Evolutionary conservation across 78 protist species (phyloP).

Genomic region (Blattamonas nauphoetae): DNA sequence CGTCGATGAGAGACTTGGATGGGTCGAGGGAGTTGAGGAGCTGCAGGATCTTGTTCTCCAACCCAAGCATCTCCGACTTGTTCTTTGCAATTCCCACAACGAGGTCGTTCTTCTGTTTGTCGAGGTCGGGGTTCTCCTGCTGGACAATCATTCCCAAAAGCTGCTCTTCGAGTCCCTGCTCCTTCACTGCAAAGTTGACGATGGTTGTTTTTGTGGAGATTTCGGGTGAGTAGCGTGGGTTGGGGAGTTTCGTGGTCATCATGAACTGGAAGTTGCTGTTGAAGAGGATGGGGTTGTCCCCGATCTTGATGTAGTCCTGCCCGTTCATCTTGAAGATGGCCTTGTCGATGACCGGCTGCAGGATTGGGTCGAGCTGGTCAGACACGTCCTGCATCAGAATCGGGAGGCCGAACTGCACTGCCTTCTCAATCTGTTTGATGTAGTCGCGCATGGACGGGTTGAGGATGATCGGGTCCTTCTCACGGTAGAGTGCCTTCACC

Average conservation of each 20-base stretch:
- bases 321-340: neutral
- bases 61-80: conserved; percentile 40
- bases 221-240: conserved; percentile 79
- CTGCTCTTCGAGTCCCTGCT: conserved; percentile 77
- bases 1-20: conserved; percentile 52
- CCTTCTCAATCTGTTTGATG: conserved; percentile 49
- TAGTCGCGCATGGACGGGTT: conserved; percentile 26
- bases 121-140: conserved; percentile 68
- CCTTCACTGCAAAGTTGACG: conserved; percentile 74
- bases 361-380: conserved; percentile 46
- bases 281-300: conserved; percentile 68
- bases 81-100: conserved; percentile 46
- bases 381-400: conserved; percentile 56
- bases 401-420: conserved; percentile 65
- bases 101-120: conserved; percentile 56
- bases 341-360: conserved; percentile 37
- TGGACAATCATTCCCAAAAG: conserved; percentile 66
- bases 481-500: conserved; percentile 32
- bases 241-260: conserved; percentile 64
- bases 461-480: conserved; percentile 24
- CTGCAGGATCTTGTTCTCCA: conserved; percentile 68
- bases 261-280: conserved; percentile 58
- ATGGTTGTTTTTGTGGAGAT: conserved; percentile 60
- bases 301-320: conserved; percentile 16
- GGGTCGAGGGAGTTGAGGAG: conserved; percentile 43